phyloP scores from a whole-genome alignment of 2,329 filamentous ascomycete genomes.

The Biscogniauxia marginata region DNA sequence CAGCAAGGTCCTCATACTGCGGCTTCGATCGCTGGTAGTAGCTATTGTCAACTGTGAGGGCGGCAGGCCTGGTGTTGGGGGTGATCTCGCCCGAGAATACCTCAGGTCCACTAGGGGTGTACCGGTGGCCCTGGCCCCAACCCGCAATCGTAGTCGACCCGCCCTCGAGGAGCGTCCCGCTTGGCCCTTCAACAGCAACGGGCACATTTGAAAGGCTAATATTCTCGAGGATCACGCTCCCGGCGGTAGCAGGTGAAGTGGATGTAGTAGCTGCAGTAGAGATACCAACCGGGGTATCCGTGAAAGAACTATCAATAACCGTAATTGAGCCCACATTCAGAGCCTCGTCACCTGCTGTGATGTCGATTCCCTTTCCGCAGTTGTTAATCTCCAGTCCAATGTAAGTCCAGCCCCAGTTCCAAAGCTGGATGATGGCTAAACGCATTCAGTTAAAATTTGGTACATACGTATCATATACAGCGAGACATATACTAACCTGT shows the following conservation, averaged over 20 bases:
- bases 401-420: slow-evolving; percentile 74
- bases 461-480: not conserved
- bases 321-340: slow-evolving; percentile 69
- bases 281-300: slow-evolving; percentile 62
- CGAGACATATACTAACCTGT: slow-evolving; percentile 40
- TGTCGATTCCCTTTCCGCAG: slow-evolving; percentile 60
- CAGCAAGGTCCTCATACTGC: slow-evolving; percentile 61
- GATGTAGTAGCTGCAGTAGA: slow-evolving; percentile 55
- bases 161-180: slow-evolving; percentile 53
- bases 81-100: slow-evolving; percentile 49
- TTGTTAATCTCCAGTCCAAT: slow-evolving; percentile 60
- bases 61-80: slow-evolving; percentile 47
- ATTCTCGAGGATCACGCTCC: slow-evolving; percentile 58
- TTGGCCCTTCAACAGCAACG: slow-evolving; percentile 39
- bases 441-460: not conserved
- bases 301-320: slow-evolving; percentile 67
- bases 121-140: slow-evolving; percentile 69
- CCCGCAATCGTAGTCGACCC: slow-evolving; percentile 50
- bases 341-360: slow-evolving; percentile 47
- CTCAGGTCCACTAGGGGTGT: slow-evolving; percentile 43
- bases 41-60: slow-evolving; percentile 48
- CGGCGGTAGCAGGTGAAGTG: slow-evolving; percentile 45
- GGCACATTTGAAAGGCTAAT: slow-evolving; percentile 37
- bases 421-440: slow-evolving; percentile 63
- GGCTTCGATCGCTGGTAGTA: slow-evolving; percentile 70